Evolutionary conservation across 1,284 basidiomycete genomes (phyloP).

Genomic region (Athelia sp.): DNA sequence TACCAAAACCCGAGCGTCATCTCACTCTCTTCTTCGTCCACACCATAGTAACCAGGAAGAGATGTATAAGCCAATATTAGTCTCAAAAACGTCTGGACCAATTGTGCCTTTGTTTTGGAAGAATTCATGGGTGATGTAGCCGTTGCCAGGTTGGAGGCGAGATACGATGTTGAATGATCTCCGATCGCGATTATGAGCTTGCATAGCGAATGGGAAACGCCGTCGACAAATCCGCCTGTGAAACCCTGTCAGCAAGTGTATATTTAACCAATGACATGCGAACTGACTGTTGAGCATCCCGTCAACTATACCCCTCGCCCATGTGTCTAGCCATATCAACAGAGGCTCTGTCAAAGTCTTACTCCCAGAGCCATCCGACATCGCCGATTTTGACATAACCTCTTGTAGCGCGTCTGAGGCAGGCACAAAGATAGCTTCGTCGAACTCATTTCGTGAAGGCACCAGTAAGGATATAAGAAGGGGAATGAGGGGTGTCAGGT

Average conservation of each 20-base stretch:
- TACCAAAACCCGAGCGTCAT: conserved; percentile 87
- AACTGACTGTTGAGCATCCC: conserved; percentile 36
- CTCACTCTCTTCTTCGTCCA: conserved; percentile 83
- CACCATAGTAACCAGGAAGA: conserved; percentile 69
- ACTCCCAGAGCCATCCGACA: conserved; percentile 67
- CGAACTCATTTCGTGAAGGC: conserved; percentile 35
- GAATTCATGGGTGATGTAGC: conserved; percentile 17
- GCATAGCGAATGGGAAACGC: conserved; percentile 63
- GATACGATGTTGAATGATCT: conserved; percentile 80
- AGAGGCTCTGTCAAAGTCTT: conserved; percentile 78
- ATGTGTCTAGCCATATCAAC: conserved; percentile 63
- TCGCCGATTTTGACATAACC: conserved; percentile 67
- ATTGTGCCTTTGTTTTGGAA: conserved; percentile 37
- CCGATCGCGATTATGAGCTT: conserved; percentile 77
- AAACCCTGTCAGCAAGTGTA: neutral
- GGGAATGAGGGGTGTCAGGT: conserved; percentile 61
- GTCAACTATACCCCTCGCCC: conserved; percentile 52
- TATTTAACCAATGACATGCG: neutral
- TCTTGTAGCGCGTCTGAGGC: conserved; percentile 75
- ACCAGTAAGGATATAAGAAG: conserved; percentile 55
- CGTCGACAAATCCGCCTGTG: conserved; percentile 41
- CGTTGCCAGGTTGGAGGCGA: conserved; percentile 61
- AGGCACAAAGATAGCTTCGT: conserved; percentile 52
- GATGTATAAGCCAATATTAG: conserved; percentile 73
- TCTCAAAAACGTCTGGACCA: conserved; percentile 68